These are phyloP conservation scores for Salix arbutifolia DNA, from an alignment of 345 rosid genomes.

Conservation along the genomic window DNA sequence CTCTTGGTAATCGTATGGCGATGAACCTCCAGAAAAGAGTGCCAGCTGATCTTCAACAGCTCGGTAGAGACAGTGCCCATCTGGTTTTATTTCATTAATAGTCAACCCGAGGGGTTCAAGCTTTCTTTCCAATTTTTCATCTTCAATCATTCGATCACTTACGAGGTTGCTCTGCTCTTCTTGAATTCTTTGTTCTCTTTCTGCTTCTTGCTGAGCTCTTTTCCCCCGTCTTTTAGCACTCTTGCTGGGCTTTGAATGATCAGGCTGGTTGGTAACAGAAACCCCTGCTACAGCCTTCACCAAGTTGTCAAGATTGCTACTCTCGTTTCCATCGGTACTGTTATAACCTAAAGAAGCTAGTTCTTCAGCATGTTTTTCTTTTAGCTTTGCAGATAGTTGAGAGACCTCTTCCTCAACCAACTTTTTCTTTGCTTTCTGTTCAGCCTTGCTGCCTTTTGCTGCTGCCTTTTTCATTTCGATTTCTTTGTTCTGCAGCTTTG, in stretches of 20 bases:
- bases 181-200: slow-evolving; percentile 81
- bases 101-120: slow-evolving; percentile 67
- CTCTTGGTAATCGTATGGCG: slow-evolving; percentile 59
- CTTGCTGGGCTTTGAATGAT: slow-evolving; percentile 67
- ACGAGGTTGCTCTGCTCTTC: slow-evolving; percentile 76
- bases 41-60: slow-evolving; percentile 88
- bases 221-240: slow-evolving; percentile 68
- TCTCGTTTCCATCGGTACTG: slow-evolving; percentile 41
- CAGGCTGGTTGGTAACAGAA: slow-evolving; percentile 52
- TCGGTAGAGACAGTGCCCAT: slow-evolving; percentile 89
- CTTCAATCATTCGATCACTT: slow-evolving; percentile 65
- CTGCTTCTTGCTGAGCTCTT: slow-evolving; percentile 89
- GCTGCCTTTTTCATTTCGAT: slow-evolving; percentile 78
- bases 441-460: slow-evolving; percentile 94
- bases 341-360: slow-evolving; percentile 69
- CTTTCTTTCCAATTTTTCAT: slow-evolving; percentile 49
- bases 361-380: slow-evolving; percentile 70
- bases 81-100: slow-evolving; percentile 72
- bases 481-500: slow-evolving; percentile 78
- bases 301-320: slow-evolving; percentile 61
- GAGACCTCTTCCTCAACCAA: slow-evolving; percentile 83
- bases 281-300: slow-evolving; percentile 89
- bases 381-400: slow-evolving; percentile 59
- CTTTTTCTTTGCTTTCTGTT: slow-evolving; percentile 96
- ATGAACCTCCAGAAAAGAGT: slow-evolving; percentile 49